phyloP scores from a whole-genome alignment of 2,329 filamentous ascomycete species.

The Ramularia endophylla region DNA sequence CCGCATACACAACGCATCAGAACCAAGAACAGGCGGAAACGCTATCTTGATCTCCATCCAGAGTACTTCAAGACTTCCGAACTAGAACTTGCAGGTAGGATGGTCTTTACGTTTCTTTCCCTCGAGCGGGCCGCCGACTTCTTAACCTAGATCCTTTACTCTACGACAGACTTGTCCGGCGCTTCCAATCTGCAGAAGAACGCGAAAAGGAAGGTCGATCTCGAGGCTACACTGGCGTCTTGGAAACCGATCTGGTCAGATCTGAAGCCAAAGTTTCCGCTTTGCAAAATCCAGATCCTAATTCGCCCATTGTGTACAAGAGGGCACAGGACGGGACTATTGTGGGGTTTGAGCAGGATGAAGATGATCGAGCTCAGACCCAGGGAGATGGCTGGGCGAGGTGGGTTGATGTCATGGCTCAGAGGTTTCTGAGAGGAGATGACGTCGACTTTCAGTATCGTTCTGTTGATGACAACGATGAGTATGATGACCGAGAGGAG shows the following conservation, averaged over 20 bases:
- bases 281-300: constrained; percentile 49
- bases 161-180: constrained; percentile 73
- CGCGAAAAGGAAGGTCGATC: constrained; percentile 64
- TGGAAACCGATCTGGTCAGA: constrained; percentile 71
- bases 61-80: constrained; percentile 60
- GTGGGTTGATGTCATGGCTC: constrained; percentile 67
- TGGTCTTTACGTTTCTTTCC: not conserved
- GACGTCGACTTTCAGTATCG: constrained; percentile 76
- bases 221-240: constrained; percentile 71
- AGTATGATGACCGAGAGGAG: constrained; percentile 60
- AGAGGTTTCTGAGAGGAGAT: constrained; percentile 67
- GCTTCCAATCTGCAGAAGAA: constrained; percentile 68
- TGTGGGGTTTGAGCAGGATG: constrained; percentile 52
- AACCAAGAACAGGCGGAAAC: constrained; percentile 67
- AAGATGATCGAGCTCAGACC: constrained; percentile 45
- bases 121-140: constrained; percentile 2
- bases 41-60: constrained; percentile 66
- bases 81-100: constrained; percentile 55
- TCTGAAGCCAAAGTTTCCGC: constrained; percentile 69
- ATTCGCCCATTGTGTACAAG: constrained; percentile 45
- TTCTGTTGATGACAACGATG: constrained; percentile 63
- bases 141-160: constrained; percentile 62
- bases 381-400: constrained; percentile 61
- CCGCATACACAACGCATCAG: constrained; percentile 7
- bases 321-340: constrained; percentile 52